Evolutionary conservation across 1,139 yeast genomes (phyloP), one percentile per base, ranked within the genome.

Genomic region (Magnusiomyces sp.): DNA sequence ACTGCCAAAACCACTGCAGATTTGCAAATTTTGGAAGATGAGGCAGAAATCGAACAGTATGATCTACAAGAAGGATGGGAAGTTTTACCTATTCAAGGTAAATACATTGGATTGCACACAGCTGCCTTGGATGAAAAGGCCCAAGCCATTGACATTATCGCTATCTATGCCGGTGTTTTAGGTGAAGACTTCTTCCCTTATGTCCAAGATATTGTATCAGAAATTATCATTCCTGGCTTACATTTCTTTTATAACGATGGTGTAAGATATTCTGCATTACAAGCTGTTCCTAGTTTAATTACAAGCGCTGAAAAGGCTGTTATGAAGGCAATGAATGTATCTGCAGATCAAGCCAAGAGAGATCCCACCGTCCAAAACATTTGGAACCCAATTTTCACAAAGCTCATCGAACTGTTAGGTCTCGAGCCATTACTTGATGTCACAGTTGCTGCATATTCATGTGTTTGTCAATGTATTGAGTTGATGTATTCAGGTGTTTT

Each of bases 31-130:
- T 77, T 92, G 50, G 96, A 89, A 58, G 83, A 80, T 56, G 96
- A 89, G 59, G 92, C 83, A 52, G 95, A 94, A 56, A 79, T 83
- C 13, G 95, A 88, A 51, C 88, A 83, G 58, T 79, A 79, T 58
- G 83, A 82, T 57, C 83, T 81, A 60, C 86, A 87, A 60, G 95
- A 90, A 47, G 96, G 90, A 55, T 92, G 97, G 95, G 98, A 92
- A 62, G 94, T 92, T 45, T 83, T 92, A 51, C 90, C 88, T 58
- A 72, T 89, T 40, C 82, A 90, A 31, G 98, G 98, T 49, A 90
- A 88, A 65, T 90, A 86, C 62, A 81, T 94, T 62, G 98, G 97
- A 23, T 89, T 92, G 49, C 95, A 90, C 64, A 88, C 97, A 2
- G 88, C 96, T 16, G 75, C 87, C 19, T 74, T 92, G 55, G 98